phyloP scores from a whole-genome alignment of 495 filamentous ascomycete genomes.

The Neurospora tetraspora region DNA sequence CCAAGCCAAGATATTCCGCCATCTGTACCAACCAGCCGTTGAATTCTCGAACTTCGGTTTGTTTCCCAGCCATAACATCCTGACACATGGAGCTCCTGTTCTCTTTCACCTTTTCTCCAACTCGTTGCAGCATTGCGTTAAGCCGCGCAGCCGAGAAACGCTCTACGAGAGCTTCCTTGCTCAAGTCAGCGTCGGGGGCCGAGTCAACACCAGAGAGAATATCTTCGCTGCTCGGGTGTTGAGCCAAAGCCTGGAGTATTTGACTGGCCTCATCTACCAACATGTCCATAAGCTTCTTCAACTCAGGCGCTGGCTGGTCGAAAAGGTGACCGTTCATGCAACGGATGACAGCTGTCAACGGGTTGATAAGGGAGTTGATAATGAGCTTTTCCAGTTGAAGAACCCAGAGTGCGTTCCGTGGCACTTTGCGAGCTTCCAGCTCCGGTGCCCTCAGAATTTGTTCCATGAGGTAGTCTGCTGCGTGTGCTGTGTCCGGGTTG shows the following conservation, averaged over 20 bases:
- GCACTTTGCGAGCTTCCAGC: conserved; percentile 34
- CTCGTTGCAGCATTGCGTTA: conserved; percentile 15
- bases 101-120: conserved; percentile 49
- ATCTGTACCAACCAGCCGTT: conserved; percentile 68
- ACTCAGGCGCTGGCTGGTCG: conserved; percentile 43
- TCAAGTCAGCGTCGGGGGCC: conserved; percentile 26
- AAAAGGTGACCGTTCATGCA: conserved; percentile 68
- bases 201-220: conserved; percentile 8
- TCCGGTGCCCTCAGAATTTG: conserved; percentile 18
- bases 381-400: conserved; percentile 52
- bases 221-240: conserved; percentile 12
- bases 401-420: conserved; percentile 41
- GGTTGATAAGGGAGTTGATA: conserved; percentile 71
- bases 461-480: conserved; percentile 12
- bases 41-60: conserved; percentile 73
- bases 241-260: conserved; percentile 43
- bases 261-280: conserved; percentile 56
- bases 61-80: conserved; percentile 51
- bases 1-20: conserved; percentile 15
- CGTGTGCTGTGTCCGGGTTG: background rate
- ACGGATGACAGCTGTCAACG: conserved; percentile 62
- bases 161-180: conserved; percentile 38
- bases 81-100: conserved; percentile 78
- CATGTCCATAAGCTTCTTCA: conserved; percentile 37
- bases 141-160: conserved; percentile 18